Conservation (phyloP, 768 basidiomycete genomes). For the Gelatoporia subvermispora region DNA sequence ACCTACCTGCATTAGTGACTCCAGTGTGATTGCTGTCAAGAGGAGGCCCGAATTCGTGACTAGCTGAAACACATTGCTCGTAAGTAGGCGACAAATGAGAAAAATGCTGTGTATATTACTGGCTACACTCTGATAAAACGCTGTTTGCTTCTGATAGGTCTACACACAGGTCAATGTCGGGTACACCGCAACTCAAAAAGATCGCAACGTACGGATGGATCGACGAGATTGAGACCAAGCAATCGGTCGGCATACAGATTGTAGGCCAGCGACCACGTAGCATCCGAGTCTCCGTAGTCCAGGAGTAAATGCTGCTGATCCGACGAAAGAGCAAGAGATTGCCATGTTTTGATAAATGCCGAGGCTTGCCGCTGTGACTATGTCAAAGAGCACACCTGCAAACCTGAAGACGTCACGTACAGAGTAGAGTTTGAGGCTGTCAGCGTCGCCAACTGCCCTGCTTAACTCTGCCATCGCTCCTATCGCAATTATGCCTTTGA, state of each 20-base stretch:
- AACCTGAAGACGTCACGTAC: too few species aligned
- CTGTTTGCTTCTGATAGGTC: not conserved
- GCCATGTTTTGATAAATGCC: not conserved
- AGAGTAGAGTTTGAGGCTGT: conserved; percentile 8
- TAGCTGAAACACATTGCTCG: not conserved
- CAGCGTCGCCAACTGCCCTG: conserved; percentile 2
- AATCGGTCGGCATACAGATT: conserved; percentile 9
- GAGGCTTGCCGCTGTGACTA: not conserved
- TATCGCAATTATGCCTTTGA: conserved; percentile 21
- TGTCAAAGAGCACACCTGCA: too few species aligned
- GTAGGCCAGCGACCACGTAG: conserved; percentile 6
- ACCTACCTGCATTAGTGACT: conserved; percentile 1
- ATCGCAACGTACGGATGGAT: not conserved
- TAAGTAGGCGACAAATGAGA: too few species aligned
- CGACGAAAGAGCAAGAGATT: conserved; percentile 1
- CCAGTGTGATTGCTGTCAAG: not conserved
- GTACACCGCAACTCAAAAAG: too few species aligned
- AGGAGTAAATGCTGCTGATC: not conserved
- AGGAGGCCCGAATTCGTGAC: not conserved
- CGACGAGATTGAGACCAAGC: conserved; percentile 2
- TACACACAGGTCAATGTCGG: not conserved
- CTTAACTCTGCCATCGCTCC: conserved; percentile 19
- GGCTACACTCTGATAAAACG: too few species aligned
- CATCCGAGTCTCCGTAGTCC: conserved; percentile 1
- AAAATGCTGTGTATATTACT: not conserved